Percentiles rank a stretch among this genome's conserved stretches.
These are phyloP conservation scores for Ceratocystis cubensis DNA, from an alignment of 2,329 filamentous ascomycete genomes.

Conservation along the genomic window DNA sequence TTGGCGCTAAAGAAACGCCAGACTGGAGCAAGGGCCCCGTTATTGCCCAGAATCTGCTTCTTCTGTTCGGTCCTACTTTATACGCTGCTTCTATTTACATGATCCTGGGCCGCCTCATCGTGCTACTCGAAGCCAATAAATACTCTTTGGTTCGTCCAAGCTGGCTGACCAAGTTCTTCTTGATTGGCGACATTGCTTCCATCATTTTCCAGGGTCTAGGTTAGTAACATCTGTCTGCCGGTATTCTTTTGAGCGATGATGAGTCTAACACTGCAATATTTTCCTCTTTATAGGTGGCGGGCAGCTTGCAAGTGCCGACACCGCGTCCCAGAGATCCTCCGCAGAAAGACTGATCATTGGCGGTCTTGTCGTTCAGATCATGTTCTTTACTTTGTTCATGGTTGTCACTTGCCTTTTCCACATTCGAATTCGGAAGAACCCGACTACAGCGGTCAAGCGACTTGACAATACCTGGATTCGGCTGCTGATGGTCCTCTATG, in stretches of 20 bases:
- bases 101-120: slow-evolving; percentile 35
- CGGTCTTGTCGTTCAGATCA: slow-evolving; percentile 41
- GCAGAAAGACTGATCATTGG: slow-evolving; percentile 38
- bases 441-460: slow-evolving; percentile 22
- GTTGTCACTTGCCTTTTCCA: slow-evolving; percentile 36
- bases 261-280: slow-evolving; percentile 28
- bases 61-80: slow-evolving; percentile 36
- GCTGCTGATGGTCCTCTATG: slow-evolving; percentile 28
- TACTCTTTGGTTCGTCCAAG: slow-evolving; percentile 28
- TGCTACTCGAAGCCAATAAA: slow-evolving; percentile 29
- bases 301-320: slow-evolving; percentile 23
- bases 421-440: slow-evolving; percentile 21
- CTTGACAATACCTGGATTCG: slow-evolving; percentile 25
- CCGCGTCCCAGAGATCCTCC: slow-evolving; percentile 15
- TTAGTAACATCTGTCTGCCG: not conserved
- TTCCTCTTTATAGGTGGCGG: slow-evolving; percentile 40
- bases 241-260: no score
- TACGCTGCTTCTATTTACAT: slow-evolving; percentile 42
- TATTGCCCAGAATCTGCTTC: slow-evolving; percentile 33
- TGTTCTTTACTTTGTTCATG: slow-evolving; percentile 42
- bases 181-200: slow-evolving; percentile 39
- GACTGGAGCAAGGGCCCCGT: slow-evolving; percentile 31
- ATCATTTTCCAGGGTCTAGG: not conserved
- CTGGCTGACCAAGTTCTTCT: slow-evolving; percentile 44
- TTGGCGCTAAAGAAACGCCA: slow-evolving; percentile 25